A percentile compares a stretch with the other conserved stretches of the same genome.
phyloP scores from a whole-genome alignment of 768 basidiomycete species.

The Calvatia gigantea region DNA sequence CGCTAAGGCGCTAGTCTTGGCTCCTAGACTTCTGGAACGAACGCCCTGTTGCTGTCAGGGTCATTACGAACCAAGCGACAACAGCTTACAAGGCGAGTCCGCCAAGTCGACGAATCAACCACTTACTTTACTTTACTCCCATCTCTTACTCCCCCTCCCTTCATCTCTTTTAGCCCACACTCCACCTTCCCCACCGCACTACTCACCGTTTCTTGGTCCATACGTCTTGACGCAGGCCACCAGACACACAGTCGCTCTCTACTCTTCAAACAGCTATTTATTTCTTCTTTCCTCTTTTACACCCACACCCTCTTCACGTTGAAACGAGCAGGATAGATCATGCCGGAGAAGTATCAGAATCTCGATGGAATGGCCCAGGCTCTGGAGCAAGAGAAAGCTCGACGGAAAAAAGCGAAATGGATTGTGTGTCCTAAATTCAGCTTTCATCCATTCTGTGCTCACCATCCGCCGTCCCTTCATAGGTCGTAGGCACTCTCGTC shows the following conservation, averaged over 20 bases:
- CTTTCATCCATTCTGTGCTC: background rate
- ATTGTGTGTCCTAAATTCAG: slow-evolving; percentile 44
- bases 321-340: too few relatives aligned
- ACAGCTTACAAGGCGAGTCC: background rate
- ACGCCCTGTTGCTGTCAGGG: background rate
- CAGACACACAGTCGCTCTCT: slow-evolving; percentile 11
- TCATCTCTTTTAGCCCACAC: slow-evolving; percentile 2
- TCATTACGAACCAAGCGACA: background rate
- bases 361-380: slow-evolving; percentile 20
- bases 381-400: slow-evolving; percentile 27
- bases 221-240: background rate
- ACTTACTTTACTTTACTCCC: background rate
- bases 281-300: slow-evolving; percentile 7
- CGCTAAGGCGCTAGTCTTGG: too few relatives aligned
- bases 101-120: background rate
- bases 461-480: background rate
- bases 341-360: slow-evolving; percentile 16
- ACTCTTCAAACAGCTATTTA: slow-evolving; percentile 7
- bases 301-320: too few relatives aligned
- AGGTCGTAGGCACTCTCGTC: slow-evolving; percentile 53
- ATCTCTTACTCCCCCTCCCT: background rate
- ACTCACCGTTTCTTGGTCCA: background rate
- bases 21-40: background rate
- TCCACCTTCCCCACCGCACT: background rate
- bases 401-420: slow-evolving; percentile 43